phyloP scores from a whole-genome alignment of 805 yeast genomes.

The Dipodascus albidus region DNA sequence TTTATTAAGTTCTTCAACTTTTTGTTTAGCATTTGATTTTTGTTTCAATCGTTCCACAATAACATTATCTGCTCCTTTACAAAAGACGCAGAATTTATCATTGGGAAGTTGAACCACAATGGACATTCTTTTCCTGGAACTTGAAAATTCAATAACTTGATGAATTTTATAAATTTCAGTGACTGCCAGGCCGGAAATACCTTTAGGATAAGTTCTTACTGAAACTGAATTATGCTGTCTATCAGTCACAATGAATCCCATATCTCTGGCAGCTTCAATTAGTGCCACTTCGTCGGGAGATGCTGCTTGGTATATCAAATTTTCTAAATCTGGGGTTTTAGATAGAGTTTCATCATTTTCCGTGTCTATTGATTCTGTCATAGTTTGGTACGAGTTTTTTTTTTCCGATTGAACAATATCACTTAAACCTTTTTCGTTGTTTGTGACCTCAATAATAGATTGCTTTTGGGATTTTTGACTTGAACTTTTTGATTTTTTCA shows the following conservation, averaged over 20 bases:
- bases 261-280: slow-evolving; percentile 87
- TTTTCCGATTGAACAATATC: too few relatives aligned
- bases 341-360: slow-evolving; percentile 9
- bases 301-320: slow-evolving; percentile 75
- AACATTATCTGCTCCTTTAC: slow-evolving; percentile 94
- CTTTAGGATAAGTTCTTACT: slow-evolving; percentile 72
- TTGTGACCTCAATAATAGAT: too few relatives aligned
- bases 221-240: slow-evolving; percentile 49
- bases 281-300: slow-evolving; percentile 96
- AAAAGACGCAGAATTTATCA: slow-evolving; percentile 58
- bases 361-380: too few relatives aligned
- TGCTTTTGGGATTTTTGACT: too few relatives aligned
- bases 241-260: slow-evolving; percentile 79
- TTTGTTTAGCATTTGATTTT: slow-evolving; percentile 45
- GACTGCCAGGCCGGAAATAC: slow-evolving; percentile 62
- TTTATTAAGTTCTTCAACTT: slow-evolving; percentile 49
- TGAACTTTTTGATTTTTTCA: too few relatives aligned
- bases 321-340: slow-evolving; percentile 20
- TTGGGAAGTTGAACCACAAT: slow-evolving; percentile 71
- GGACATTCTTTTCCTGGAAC: slow-evolving; percentile 90
- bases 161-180: slow-evolving; percentile 63
- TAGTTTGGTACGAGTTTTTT: too few relatives aligned
- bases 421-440: too few relatives aligned
- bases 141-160: slow-evolving; percentile 76
- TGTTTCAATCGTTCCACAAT: slow-evolving; percentile 63